Conservation (phyloP, 768 basidiomycete genomes). For the Termitomyces sp. region DNA sequence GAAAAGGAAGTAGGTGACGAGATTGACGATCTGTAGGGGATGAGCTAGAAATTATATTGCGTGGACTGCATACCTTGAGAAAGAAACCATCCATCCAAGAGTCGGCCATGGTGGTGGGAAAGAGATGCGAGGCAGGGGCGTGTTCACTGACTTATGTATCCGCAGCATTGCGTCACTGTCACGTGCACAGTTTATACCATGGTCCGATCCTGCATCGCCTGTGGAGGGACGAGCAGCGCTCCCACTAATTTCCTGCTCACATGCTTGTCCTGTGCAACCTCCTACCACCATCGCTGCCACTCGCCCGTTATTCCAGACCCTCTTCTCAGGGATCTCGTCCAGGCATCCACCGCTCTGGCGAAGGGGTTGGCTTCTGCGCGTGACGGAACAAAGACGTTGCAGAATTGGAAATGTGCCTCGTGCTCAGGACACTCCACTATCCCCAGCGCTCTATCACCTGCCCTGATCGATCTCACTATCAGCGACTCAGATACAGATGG, state of each 20-base stretch:
- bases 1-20: conserved; percentile 80
- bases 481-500: conserved; percentile 1
- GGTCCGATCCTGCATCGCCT: conserved; percentile 15
- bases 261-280: conserved; percentile 24
- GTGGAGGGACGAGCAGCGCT: conserved; percentile 18
- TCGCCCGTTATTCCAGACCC: conserved; percentile 27
- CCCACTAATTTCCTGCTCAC: conserved; percentile 29
- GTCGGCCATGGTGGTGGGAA: conserved; percentile 46
- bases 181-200: conserved; percentile 1
- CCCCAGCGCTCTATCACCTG: not conserved
- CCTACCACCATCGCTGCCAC: conserved; percentile 39
- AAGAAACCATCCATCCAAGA: conserved; percentile 78
- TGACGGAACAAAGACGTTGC: conserved; percentile 10
- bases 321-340: conserved; percentile 28
- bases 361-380: not conserved
- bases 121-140: conserved; percentile 6
- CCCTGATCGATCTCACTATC: conserved; percentile 4
- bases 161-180: conserved; percentile 7
- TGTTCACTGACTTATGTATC: not conserved
- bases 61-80: conserved; percentile 53
- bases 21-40: conserved; percentile 59
- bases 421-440: conserved; percentile 3
- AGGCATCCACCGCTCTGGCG: conserved; percentile 14
- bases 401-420: conserved; percentile 21
- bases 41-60: not conserved